Evolutionary conservation across 768 basidiomycete genomes (phyloP).

Genomic region (Hygrocybe punicea): DNA sequence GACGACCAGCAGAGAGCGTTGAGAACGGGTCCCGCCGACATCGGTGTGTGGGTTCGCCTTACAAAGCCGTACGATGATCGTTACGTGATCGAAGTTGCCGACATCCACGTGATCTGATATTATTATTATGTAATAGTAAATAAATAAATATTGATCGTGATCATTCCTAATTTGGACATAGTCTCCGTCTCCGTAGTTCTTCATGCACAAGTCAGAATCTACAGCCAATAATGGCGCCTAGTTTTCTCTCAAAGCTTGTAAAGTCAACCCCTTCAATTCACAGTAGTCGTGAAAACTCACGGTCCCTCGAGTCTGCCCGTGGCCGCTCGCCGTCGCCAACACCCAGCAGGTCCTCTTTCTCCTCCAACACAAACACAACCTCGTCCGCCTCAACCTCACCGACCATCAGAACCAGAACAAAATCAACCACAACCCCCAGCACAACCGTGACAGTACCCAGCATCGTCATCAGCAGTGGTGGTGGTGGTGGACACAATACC

Average conservation of each 20-base stretch:
- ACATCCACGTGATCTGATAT: too few species aligned
- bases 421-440: too few species aligned
- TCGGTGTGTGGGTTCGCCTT: too few species aligned
- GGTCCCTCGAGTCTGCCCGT: slow-evolving; percentile 7
- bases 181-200: slow-evolving; percentile 82
- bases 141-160: too few species aligned
- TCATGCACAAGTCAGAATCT: slow-evolving; percentile 63
- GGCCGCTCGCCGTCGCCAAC: slow-evolving; percentile 25
- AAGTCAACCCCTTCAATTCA: slow-evolving; percentile 22
- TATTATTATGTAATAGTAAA: too few species aligned
- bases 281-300: slow-evolving; percentile 30
- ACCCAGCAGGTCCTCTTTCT: slow-evolving; percentile 13
- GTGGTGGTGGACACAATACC: neutral
- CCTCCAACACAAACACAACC: slow-evolving; percentile 3
- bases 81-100: too few species aligned
- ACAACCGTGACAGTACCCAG: neutral
- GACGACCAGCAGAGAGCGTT: neutral
- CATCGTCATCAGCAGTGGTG: neutral
- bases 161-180: too few species aligned
- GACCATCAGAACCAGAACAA: too few species aligned
- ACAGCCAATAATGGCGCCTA: slow-evolving; percentile 33
- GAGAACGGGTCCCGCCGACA: too few species aligned
- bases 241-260: slow-evolving; percentile 40
- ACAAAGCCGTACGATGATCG: too few species aligned
- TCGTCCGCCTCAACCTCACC: too few species aligned